These are phyloP conservation scores for Trichoderma guizhouense DNA, from an alignment of 2,329 filamentous ascomycete species.

Conservation along the genomic window DNA sequence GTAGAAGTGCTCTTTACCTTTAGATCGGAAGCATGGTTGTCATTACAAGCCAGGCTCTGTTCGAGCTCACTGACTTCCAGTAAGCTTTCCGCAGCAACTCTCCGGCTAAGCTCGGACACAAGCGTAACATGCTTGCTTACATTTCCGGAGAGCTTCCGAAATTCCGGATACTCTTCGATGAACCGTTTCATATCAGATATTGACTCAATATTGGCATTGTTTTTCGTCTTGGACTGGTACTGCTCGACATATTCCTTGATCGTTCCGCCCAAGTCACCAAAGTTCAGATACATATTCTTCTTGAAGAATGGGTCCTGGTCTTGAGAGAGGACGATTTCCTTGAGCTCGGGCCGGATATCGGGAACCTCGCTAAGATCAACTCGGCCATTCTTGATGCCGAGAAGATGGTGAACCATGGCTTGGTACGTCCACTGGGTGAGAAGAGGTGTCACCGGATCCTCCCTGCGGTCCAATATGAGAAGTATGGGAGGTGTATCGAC, in stretches of 20 bases:
- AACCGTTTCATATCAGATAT: conserved; percentile 99
- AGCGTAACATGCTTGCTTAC: conserved; percentile 98
- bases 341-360: conserved; percentile 80
- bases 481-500: conserved; percentile 93
- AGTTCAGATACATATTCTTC: conserved; percentile 99
- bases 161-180: conserved; percentile 97
- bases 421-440: conserved; percentile 99
- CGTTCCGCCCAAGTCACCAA: conserved; percentile 89
- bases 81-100: conserved; percentile 79
- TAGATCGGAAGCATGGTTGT: conserved; percentile 88
- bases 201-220: conserved; percentile 91
- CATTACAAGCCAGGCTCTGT: conserved; percentile 94
- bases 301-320: conserved; percentile 98
- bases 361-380: conserved; percentile 83
- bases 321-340: conserved; percentile 90
- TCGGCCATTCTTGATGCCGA: conserved; percentile 92
- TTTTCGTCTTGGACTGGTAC: conserved; percentile 97
- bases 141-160: conserved; percentile 93
- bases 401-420: conserved; percentile 97
- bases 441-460: conserved; percentile 91
- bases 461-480: conserved; percentile 82
- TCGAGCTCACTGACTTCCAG: conserved; percentile 97
- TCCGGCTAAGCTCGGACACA: conserved; percentile 86
- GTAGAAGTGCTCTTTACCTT: conserved; percentile 55
- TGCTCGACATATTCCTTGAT: conserved; percentile 99